Evolutionary conservation across 164 flowering plant genomes (phyloP).

Genomic region (Umbellularia californica): DNA sequence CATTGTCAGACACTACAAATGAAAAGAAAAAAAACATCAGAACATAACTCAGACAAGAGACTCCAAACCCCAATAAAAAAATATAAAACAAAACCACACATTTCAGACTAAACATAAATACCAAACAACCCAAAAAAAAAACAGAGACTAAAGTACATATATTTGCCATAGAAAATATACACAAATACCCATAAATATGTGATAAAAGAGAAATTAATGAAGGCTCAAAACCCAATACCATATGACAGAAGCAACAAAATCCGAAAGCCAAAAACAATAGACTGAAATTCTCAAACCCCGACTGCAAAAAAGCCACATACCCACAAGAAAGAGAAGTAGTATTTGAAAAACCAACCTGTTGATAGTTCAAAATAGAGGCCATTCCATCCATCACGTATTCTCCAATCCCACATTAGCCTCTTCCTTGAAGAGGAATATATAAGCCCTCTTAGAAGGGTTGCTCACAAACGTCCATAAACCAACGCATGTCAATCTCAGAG

Average conservation of each 20-base stretch:
- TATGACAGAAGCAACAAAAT: not conserved
- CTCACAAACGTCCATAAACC: slow-evolving; percentile 9
- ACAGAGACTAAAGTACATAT: no score
- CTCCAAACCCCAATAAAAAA: no score
- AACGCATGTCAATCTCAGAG: not conserved
- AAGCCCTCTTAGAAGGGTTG: not conserved
- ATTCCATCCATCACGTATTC: slow-evolving; percentile 4
- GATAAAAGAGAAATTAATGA: no score
- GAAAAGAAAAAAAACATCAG: no score
- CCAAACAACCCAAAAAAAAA: not conserved
- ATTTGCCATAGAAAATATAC: no score
- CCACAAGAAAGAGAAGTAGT: not conserved
- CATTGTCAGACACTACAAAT: not conserved
- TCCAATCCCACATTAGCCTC: not conserved
- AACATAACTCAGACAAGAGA: no score
- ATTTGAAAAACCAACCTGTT: slow-evolving; percentile 5
- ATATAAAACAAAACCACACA: not conserved
- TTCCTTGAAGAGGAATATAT: not conserved
- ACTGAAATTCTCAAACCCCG: not conserved
- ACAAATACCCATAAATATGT: no score
- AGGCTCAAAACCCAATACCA: no score
- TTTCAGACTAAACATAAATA: not conserved
- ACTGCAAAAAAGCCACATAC: not conserved
- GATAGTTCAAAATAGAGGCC: slow-evolving; percentile 7
- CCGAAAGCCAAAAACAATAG: not conserved